These are phyloP conservation scores for Toxoplasma gondii DNA, from an alignment of 169 alveolate species.

Conservation along the genomic window DNA sequence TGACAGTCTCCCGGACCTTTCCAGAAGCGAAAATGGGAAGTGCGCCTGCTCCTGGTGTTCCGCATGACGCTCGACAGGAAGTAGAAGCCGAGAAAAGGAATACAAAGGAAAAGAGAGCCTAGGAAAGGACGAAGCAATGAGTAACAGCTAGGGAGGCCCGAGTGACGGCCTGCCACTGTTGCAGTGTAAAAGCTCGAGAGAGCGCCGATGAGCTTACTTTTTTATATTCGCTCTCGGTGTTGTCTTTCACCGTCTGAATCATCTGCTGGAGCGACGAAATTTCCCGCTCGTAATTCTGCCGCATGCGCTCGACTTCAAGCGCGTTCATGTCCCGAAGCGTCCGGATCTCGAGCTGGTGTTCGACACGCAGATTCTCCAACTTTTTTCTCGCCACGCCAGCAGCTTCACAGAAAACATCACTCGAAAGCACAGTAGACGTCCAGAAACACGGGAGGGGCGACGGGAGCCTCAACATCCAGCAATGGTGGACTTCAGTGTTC, in stretches of 20 bases:
- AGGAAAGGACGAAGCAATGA: background rate
- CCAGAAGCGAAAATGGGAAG: no score
- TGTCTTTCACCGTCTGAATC: background rate
- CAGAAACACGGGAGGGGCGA: no score
- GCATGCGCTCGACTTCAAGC: slow-evolving; percentile 27
- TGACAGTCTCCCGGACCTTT: no score
- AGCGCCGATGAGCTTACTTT: background rate
- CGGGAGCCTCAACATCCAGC: no score
- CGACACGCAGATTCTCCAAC: background rate
- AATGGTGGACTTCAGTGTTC: no score
- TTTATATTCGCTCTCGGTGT: background rate
- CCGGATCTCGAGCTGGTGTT: slow-evolving; percentile 23
- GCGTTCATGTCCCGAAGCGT: slow-evolving; percentile 28
- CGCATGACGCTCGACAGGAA: background rate
- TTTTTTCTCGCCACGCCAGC: background rate
- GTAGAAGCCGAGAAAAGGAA: background rate
- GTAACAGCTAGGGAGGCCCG: no score
- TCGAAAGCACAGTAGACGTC: no score
- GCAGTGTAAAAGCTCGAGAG: no score
- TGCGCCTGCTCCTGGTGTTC: background rate
- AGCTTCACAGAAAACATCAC: background rate
- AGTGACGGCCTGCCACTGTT: no score
- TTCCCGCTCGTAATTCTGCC: slow-evolving; percentile 31
- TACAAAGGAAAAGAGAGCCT: background rate
- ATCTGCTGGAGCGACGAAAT: background rate